Percentiles rank a stretch among this genome's conserved stretches.
Evolutionary conservation across 2,329 filamentous ascomycete genomes (phyloP).

Genomic region (Chrysosporium keratinophilum): DNA sequence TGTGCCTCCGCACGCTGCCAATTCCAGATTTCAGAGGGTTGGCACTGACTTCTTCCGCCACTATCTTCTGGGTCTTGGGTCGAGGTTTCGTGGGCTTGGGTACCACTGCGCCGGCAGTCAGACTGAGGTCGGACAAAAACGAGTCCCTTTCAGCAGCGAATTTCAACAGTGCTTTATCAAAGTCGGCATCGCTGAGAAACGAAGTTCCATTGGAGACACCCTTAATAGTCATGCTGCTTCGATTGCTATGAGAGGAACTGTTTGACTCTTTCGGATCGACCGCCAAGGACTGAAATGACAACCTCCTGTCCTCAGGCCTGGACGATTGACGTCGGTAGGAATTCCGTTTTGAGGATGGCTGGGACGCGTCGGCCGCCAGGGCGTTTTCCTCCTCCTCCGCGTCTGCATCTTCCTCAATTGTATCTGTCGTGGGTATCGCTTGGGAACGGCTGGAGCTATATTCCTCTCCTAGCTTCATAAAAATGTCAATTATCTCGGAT

Average conservation of each 20-base stretch:
- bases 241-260: slow-evolving; percentile 48
- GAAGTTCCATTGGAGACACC: slow-evolving; percentile 28
- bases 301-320: slow-evolving; percentile 3
- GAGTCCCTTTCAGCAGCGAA: slow-evolving; percentile 92
- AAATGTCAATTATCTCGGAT: slow-evolving; percentile 38
- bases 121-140: slow-evolving; percentile 84
- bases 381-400: slow-evolving; percentile 41
- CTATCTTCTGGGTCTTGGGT: slow-evolving; percentile 71
- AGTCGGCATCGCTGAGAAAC: slow-evolving; percentile 65
- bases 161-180: slow-evolving; percentile 84
- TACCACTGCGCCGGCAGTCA: slow-evolving; percentile 71
- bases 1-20: slow-evolving; percentile 81
- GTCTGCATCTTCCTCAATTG: slow-evolving; percentile 50
- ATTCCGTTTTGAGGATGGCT: slow-evolving; percentile 33
- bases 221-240: slow-evolving; percentile 55
- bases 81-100: slow-evolving; percentile 57
- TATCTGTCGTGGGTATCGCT: slow-evolving; percentile 41
- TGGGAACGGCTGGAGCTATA: slow-evolving; percentile 27
- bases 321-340: slow-evolving; percentile 26
- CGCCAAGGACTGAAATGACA: slow-evolving; percentile 7
- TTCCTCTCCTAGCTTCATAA: slow-evolving; percentile 34
- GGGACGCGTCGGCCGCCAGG: slow-evolving; percentile 28
- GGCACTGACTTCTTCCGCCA: slow-evolving; percentile 54
- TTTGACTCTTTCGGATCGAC: slow-evolving; percentile 15
- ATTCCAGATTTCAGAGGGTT: slow-evolving; percentile 49